phyloP scores from a whole-genome alignment of 768 basidiomycete genomes.

The Russula ochroleuca region DNA sequence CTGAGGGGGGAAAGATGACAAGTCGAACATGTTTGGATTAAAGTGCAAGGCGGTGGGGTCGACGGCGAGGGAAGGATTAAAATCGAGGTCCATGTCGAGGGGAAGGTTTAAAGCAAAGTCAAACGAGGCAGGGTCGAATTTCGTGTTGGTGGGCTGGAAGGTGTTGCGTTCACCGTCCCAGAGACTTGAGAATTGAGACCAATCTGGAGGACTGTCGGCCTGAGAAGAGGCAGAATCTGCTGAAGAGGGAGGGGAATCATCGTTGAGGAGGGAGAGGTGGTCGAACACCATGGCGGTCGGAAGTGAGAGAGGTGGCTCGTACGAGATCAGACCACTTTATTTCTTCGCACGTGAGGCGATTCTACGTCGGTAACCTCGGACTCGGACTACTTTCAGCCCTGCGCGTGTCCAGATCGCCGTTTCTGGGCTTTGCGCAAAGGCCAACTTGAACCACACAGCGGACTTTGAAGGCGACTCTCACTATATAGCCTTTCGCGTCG shows the following conservation, averaged over 20 bases:
- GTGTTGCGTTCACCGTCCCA: slow-evolving; percentile 15
- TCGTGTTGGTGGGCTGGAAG: slow-evolving; percentile 5
- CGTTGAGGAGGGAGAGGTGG: slow-evolving; percentile 7
- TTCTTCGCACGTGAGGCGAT: not conserved
- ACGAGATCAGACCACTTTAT: slow-evolving; percentile 11
- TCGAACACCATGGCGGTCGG: slow-evolving; percentile 12
- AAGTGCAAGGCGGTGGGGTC: slow-evolving; percentile 64
- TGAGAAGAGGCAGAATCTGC: slow-evolving; percentile 18
- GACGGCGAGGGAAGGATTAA: slow-evolving; percentile 53
- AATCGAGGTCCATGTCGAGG: slow-evolving; percentile 57
- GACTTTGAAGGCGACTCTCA: slow-evolving; percentile 35
- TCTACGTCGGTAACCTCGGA: not conserved
- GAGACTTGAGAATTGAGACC: slow-evolving; percentile 28
- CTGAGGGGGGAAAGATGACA: slow-evolving; percentile 17
- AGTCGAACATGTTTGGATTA: slow-evolving; percentile 34
- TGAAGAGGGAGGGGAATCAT: slow-evolving; percentile 15
- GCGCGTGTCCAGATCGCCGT: slow-evolving; percentile 18
- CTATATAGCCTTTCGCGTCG: slow-evolving; percentile 28
- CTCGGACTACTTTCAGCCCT: not conserved
- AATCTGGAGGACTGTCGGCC: slow-evolving; percentile 27
- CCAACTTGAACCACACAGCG: slow-evolving; percentile 32
- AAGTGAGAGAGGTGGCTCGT: not conserved
- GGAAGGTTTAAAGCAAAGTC: slow-evolving; percentile 39
- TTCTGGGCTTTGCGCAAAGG: slow-evolving; percentile 18
- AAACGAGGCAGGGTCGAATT: slow-evolving; percentile 35